Evolutionary conservation across 768 basidiomycete genomes (phyloP).

Genomic region (Mycena indigotica): DNA sequence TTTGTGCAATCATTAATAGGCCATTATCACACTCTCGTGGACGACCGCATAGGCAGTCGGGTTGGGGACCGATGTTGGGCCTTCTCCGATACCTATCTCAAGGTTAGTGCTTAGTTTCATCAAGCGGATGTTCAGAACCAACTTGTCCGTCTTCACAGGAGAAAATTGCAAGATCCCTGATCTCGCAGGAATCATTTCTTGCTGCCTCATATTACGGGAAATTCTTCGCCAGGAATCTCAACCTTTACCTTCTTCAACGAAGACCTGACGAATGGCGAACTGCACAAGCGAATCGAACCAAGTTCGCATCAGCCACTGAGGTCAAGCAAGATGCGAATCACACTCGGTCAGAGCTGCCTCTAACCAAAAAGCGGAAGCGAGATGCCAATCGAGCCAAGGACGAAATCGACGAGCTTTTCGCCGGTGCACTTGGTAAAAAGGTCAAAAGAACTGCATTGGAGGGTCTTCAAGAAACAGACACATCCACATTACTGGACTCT

Average conservation of each 20-base stretch:
- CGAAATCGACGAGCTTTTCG: constrained; percentile 79
- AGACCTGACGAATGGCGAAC: constrained; percentile 85
- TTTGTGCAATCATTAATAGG: constrained; percentile 78
- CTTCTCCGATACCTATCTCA: constrained; percentile 89
- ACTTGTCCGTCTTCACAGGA: constrained; percentile 53
- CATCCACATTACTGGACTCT: constrained; percentile 14
- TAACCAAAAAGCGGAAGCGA: constrained; percentile 49
- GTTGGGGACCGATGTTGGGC: constrained; percentile 92
- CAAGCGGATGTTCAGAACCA: constrained; percentile 8
- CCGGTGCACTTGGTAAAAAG: constrained; percentile 56
- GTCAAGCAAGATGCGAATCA: not conserved
- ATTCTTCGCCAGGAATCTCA: constrained; percentile 80
- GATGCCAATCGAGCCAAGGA: constrained; percentile 45
- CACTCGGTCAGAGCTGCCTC: constrained; percentile 19
- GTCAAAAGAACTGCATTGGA: constrained; percentile 55
- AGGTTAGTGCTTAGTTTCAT: constrained; percentile 52
- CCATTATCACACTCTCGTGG: constrained; percentile 77
- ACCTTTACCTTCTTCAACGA: constrained; percentile 75
- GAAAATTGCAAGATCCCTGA: constrained; percentile 84
- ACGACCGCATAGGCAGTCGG: constrained; percentile 88
- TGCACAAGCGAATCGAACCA: constrained; percentile 55
- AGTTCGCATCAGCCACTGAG: constrained; percentile 3
- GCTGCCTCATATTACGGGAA: constrained; percentile 83
- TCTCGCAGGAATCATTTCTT: constrained; percentile 70
- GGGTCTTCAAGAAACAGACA: constrained; percentile 26